These are phyloP conservation scores for Camptophora hylomeconis DNA, from an alignment of 2,329 filamentous ascomycete species.

Conservation along the genomic window DNA sequence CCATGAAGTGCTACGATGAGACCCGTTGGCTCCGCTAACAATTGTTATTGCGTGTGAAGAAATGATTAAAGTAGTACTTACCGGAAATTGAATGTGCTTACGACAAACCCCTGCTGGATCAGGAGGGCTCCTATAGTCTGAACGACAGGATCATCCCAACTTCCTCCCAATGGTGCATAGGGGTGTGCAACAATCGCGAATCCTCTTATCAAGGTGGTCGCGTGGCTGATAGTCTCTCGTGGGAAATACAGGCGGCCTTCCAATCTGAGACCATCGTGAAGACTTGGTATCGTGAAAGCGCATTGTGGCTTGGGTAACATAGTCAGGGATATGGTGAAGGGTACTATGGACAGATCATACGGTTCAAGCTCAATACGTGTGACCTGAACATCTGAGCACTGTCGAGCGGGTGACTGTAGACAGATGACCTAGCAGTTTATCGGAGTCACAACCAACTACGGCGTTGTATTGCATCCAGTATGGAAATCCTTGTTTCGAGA, in stretches of 20 bases:
- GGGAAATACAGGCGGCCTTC: conserved; percentile 77
- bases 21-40: conserved; percentile 59
- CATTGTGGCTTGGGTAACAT: conserved; percentile 24
- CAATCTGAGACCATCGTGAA: conserved; percentile 63
- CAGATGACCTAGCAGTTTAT: too few species aligned
- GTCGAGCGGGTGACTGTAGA: too few species aligned
- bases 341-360: too few species aligned
- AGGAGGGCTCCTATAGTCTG: conserved; percentile 51
- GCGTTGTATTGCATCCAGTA: too few species aligned
- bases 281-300: conserved; percentile 68
- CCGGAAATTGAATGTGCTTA: conserved; percentile 89
- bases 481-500: too few species aligned
- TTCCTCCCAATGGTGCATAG: conserved; percentile 77
- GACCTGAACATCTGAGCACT: too few species aligned
- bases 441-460: too few species aligned
- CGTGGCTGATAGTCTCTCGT: conserved; percentile 20
- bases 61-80: conserved; percentile 25
- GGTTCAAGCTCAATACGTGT: too few species aligned
- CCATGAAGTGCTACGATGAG: conserved; percentile 74
- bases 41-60: conserved; percentile 4
- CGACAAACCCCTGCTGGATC: conserved; percentile 57
- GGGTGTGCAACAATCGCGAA: conserved; percentile 69
- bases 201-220: conserved; percentile 26
- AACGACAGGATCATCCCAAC: conserved; percentile 71
- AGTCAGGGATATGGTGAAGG: too few species aligned